A percentile compares a stretch with the other conserved stretches of the same genome.
Conservation (phyloP, 1,284 basidiomycete species). For the Filobasidium uniguttulatum region DNA sequence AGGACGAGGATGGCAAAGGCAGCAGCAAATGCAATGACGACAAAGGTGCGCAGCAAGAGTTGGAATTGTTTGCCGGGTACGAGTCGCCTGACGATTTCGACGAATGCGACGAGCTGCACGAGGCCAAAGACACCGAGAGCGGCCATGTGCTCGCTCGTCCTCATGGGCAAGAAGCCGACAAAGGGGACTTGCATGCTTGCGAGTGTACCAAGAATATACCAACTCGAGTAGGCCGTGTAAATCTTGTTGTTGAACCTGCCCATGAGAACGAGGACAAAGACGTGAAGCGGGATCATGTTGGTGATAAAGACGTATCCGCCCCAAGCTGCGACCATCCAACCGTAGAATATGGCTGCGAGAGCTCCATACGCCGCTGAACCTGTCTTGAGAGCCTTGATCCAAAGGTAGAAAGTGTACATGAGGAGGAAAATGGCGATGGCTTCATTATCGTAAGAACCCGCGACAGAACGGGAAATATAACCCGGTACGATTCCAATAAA, state of each 20-base stretch:
- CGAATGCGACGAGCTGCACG: conserved; percentile 90
- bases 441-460: conserved; percentile 99
- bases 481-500: conserved; percentile 97
- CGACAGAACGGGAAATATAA: conserved; percentile 97
- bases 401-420: conserved; percentile 96
- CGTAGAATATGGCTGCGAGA: conserved; percentile 88
- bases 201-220: conserved; percentile 95
- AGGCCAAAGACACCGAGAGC: conserved; percentile 96
- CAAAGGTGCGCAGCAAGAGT: conserved; percentile 55
- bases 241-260: conserved; percentile 86
- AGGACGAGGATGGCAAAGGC: conserved; percentile 57
- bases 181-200: conserved; percentile 99
- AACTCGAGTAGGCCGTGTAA: conserved; percentile 90
- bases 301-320: conserved; percentile 99
- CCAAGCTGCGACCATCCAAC: conserved; percentile 99
- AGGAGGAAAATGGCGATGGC: conserved; percentile 99
- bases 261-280: conserved; percentile 85
- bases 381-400: conserved; percentile 92
- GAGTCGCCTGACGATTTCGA: conserved; percentile 74
- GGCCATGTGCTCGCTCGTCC: conserved; percentile 97
- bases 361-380: conserved; percentile 88
- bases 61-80: conserved; percentile 90
- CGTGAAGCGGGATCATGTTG: conserved; percentile 98
- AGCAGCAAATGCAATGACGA: conserved; percentile 58
- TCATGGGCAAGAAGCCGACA: conserved; percentile 96